phyloP scores from a whole-genome alignment of 116 monocot species.

The Zostera marina region DNA sequence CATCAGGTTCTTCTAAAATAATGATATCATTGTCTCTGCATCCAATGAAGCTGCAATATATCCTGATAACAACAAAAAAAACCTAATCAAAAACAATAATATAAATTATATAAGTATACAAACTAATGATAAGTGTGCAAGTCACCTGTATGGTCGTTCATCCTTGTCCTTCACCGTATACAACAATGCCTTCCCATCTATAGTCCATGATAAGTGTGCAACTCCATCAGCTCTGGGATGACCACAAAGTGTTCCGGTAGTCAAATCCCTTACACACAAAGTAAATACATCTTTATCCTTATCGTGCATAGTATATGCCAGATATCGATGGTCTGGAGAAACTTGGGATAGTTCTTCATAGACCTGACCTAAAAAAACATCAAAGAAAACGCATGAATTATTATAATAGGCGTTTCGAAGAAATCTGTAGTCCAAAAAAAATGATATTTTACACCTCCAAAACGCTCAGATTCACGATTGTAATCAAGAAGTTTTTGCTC shows the following conservation, averaged over 20 bases:
- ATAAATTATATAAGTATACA: too few species aligned
- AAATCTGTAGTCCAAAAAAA: background rate
- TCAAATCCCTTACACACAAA: conserved; percentile 67
- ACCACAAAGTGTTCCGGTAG: conserved; percentile 37
- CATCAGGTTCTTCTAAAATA: conserved; percentile 77
- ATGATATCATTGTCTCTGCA: conserved; percentile 57
- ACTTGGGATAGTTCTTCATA: conserved; percentile 89
- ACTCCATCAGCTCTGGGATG: conserved; percentile 63
- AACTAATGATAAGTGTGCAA: background rate
- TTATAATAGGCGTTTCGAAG: too few species aligned
- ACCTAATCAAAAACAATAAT: background rate
- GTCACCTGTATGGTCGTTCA: conserved; percentile 59
- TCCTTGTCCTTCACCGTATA: conserved; percentile 68
- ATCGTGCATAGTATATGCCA: conserved; percentile 95
- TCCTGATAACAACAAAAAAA: conserved; percentile 34
- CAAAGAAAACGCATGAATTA: background rate
- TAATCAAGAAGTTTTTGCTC: conserved; percentile 90
- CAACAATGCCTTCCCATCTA: conserved; percentile 72
- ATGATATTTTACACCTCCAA: conserved; percentile 50
- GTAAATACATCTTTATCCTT: conserved; percentile 77
- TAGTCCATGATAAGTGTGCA: conserved; percentile 65
- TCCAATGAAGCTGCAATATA: conserved; percentile 86
- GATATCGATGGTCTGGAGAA: conserved; percentile 78
- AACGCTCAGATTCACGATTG: conserved; percentile 69
- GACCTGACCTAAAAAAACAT: conserved; percentile 39